A percentile compares a stretch with the other conserved stretches of the same genome.
Conservation (phyloP, 495 filamentous ascomycete species). For the Penicillium canariense region DNA sequence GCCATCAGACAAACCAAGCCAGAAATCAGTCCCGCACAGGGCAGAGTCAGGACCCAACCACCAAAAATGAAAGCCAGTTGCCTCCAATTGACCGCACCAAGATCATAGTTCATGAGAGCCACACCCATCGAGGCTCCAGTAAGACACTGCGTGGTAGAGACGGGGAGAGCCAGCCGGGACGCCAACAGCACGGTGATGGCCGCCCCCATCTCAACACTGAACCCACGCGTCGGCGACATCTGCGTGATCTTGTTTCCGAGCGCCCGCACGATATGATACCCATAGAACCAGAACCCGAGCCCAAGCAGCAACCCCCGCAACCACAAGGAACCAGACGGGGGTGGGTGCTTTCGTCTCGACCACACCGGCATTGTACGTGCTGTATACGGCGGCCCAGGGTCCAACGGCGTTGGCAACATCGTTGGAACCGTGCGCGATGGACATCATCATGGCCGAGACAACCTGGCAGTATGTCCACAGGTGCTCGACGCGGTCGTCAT, state of each 20-base stretch:
- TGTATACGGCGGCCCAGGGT: constrained; percentile 62
- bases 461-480: constrained; percentile 69
- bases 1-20: constrained; percentile 39
- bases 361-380: constrained; percentile 47
- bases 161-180: constrained; percentile 50
- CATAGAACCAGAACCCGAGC: constrained; percentile 67
- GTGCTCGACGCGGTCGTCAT: constrained; percentile 70
- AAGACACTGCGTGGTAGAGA: constrained; percentile 42
- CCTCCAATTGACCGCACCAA: constrained; percentile 38
- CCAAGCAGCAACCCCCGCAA: constrained; percentile 55
- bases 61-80: constrained; percentile 35
- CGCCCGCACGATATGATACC: constrained; percentile 68
- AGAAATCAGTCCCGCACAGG: constrained; percentile 35
- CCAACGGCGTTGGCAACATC: constrained; percentile 72
- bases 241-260: constrained; percentile 69
- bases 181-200: constrained; percentile 69
- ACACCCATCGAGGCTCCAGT: constrained; percentile 39
- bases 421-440: constrained; percentile 74
- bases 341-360: constrained; percentile 49
- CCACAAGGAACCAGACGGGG: constrained; percentile 65
- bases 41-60: constrained; percentile 42
- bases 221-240: constrained; percentile 66
- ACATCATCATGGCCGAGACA: constrained; percentile 64
- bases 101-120: constrained; percentile 41
- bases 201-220: constrained; percentile 66